Evolutionary conservation across 768 basidiomycete species (phyloP), one percentile per base, ranked within the genome.

Genomic region (Phanerochaete carnosa): DNA sequence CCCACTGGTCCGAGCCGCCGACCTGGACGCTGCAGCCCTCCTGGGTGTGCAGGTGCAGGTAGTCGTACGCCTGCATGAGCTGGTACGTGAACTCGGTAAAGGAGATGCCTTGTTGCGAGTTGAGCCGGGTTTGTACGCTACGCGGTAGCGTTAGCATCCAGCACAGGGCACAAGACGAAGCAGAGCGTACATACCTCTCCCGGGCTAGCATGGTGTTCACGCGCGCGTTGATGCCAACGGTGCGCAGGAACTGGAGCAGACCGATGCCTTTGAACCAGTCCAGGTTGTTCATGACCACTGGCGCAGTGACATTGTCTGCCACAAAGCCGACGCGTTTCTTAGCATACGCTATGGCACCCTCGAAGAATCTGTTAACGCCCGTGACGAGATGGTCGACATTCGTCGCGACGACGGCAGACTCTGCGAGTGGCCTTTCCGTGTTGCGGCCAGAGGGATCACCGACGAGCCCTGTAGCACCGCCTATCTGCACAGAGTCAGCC

Each of bases 61-160:
- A 99, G 74, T 99, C 97, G 75, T 95, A 92, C 12, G 94, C 97
- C 76, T 99, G 97, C 28, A 99, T 81, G 25, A 99, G 85, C 69
- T 99, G 97, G 72, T 99, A 99, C 3, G 92, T 87, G 75, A 99
- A 98, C 72, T 99, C 97, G 22, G 95, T 94, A 77, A 96, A 99
- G n/a, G 95, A 97, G 62, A 98, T 88, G 47, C 96, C 96, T 66
- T 87, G 84, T 62, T 89, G 86, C 0, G 92, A 86, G 6, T 79
- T 76, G 57, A 98, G 79, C 28, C 96, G 89, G 29, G 85, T 83
- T 61, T 88, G 88, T 37, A 97, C 95, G 65, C 95, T 97, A 9
- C 32, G 32, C 13, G 8, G 28, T 45, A 39, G 11, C 62, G 45
- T 68, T 59, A 67, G 65, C 51, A 45, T 0, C 39, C 55, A 25